Evolutionary conservation across 768 basidiomycete species (phyloP).

Genomic region (Mycena galericulata): DNA sequence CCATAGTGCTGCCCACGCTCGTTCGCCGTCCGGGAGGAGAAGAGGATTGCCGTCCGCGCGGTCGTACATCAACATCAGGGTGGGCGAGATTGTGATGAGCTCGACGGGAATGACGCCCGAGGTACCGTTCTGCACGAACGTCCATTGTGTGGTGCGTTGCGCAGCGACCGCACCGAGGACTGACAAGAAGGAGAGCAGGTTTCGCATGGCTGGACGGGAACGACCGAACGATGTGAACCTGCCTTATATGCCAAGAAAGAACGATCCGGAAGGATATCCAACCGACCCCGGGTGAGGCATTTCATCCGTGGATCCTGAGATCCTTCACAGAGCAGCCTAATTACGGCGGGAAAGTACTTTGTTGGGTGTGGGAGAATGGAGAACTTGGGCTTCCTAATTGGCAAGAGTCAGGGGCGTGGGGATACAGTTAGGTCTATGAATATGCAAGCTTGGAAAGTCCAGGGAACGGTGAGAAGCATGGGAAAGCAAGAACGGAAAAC

Average conservation of each 20-base stretch:
- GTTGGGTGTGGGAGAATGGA: neutral
- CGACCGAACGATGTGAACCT: neutral
- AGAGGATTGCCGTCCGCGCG: slow-evolving; percentile 37
- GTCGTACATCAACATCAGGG: slow-evolving; percentile 37
- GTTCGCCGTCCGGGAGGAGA: slow-evolving; percentile 31
- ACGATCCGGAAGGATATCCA: neutral
- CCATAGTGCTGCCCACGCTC: slow-evolving; percentile 38
- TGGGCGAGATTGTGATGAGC: slow-evolving; percentile 38
- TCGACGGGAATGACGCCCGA: slow-evolving; percentile 36
- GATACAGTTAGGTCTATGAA: neutral
- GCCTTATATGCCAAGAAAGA: slow-evolving; percentile 18
- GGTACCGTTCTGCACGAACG: slow-evolving; percentile 37
- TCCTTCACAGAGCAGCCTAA: neutral
- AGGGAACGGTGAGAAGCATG: neutral
- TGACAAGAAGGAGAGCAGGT: slow-evolving; percentile 16
- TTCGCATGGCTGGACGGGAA: slow-evolving; percentile 19
- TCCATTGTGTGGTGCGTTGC: slow-evolving; percentile 35
- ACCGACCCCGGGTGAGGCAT: neutral
- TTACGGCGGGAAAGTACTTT: neutral
- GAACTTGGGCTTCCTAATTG: neutral
- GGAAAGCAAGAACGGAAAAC: too few species aligned
- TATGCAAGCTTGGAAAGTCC: neutral
- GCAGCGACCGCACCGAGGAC: slow-evolving; percentile 13
- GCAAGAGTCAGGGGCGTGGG: neutral
- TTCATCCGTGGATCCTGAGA: slow-evolving; percentile 1